Base-by-base conservation (phyloP, 345 rosid species). In the Euphorbia peplus region DNA sequence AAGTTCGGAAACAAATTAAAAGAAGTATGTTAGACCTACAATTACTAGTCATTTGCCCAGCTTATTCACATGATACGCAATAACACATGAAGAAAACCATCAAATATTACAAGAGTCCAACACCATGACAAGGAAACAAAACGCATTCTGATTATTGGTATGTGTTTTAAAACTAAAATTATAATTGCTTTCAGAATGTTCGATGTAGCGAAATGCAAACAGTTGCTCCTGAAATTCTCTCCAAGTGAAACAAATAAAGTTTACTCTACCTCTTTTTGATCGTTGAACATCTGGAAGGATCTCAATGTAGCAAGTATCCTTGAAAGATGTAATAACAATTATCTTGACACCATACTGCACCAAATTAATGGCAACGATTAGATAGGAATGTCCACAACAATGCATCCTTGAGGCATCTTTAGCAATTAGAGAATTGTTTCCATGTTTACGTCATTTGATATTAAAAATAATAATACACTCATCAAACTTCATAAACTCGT, bases 271-370 rank as follows among this genome's bases (percentile, higher is more conserved):
- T 83, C 83, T 80, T 75, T 83, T 88, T 19, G 81, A 65, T 79
- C 76, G 70, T 69, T 77, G 47, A 72, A 61, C 65, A 61, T 39
- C 80, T 18, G 98, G 98, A 78, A 89, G 82, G 69, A 93, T 93
- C 85, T 91, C 96, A 3, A 90, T 93, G 81, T 78, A 83, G 77
- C 86, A 86, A 39, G 97, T 93, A 75, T 93, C 86, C 84, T 91
- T 91, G 69, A 90, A 93, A 16, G 98, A 93, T 69, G 98, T 90
- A 48, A 93, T 41, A 26, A 93, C 90, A n/a, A 82, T 69, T 83
- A 93, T 89, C 78, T 74, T 91, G 66, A 83, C 85, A 0, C 85
- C 85, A 71, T 83, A 88, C 98, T 93, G 90, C 82, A 82, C 9
- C 25, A 42, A 66, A 63, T 35, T 35, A 47, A 1, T 26, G 24